These are phyloP conservation scores for Nannizzia gypsea DNA, from an alignment of 2,329 filamentous ascomycete species.

Conservation along the genomic window DNA sequence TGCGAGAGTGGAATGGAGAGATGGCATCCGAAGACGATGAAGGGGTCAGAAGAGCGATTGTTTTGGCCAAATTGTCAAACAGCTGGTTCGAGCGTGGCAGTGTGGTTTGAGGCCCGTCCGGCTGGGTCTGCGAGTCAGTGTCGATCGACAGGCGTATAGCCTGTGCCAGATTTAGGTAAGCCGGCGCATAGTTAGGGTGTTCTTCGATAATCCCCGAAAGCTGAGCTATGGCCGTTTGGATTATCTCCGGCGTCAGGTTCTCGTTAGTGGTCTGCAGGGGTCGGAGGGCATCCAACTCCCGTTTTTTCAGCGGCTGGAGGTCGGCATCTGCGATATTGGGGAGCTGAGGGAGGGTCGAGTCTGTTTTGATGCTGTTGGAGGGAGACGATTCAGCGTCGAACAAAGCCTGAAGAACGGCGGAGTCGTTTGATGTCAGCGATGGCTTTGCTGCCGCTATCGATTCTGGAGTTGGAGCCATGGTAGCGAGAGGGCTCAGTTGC, in stretches of 20 bases:
- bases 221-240: conserved; percentile 26
- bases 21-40: conserved; percentile 29
- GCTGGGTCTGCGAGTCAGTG: conserved; percentile 17
- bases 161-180: conserved; percentile 47
- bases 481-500: not conserved
- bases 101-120: conserved; percentile 13
- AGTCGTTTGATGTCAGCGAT: conserved; percentile 33
- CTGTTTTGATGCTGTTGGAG: conserved; percentile 25
- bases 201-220: conserved; percentile 34
- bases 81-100: conserved; percentile 16
- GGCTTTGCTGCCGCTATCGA: conserved; percentile 13
- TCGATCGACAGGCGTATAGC: conserved; percentile 29
- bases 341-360: conserved; percentile 30
- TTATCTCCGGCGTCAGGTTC: conserved; percentile 15
- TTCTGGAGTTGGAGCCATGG: conserved; percentile 11
- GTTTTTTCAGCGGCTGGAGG: conserved; percentile 29
- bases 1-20: conserved; percentile 37
- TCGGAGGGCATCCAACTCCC: conserved; percentile 31
- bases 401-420: conserved; percentile 35
- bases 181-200: conserved; percentile 41
- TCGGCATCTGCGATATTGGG: conserved; percentile 28
- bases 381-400: conserved; percentile 36
- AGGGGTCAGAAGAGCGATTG: conserved; percentile 38
- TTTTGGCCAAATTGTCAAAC: conserved; percentile 29
- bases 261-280: conserved; percentile 21